Percentiles rank a stretch among this genome's conserved stretches.
Evolutionary conservation across 2,329 filamentous ascomycete genomes (phyloP).

Genomic region (Dendrostoma leiphaemia): DNA sequence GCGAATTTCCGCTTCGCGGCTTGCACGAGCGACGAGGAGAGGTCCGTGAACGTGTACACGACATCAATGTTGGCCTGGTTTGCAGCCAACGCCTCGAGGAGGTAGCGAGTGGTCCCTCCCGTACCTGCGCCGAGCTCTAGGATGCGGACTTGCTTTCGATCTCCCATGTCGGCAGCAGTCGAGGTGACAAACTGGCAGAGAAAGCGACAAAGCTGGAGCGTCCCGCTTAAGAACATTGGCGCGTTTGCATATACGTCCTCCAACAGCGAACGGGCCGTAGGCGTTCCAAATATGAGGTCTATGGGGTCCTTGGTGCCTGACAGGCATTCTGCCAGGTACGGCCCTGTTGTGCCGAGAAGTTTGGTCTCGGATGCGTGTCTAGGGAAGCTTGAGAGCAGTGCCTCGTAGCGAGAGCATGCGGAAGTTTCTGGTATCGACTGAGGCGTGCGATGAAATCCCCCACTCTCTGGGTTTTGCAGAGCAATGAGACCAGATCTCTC

Average conservation of each 20-base stretch:
- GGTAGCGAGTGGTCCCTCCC: slow-evolving; percentile 36
- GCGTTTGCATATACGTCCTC: slow-evolving; percentile 35
- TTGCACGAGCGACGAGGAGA: slow-evolving; percentile 33
- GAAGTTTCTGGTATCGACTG: too few relatives aligned
- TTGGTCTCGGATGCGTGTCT: slow-evolving; percentile 30
- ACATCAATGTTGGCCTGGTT: slow-evolving; percentile 16
- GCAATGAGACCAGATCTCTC: too few relatives aligned
- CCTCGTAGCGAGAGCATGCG: too few relatives aligned
- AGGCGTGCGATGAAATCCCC: too few relatives aligned
- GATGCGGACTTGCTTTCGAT: slow-evolving; percentile 29
- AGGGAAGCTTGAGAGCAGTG: too few relatives aligned
- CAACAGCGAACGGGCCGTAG: slow-evolving; percentile 25
- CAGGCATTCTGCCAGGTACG: slow-evolving; percentile 36
- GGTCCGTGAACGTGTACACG: slow-evolving; percentile 41
- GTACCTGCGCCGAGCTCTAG: slow-evolving; percentile 44
- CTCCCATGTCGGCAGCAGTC: background rate
- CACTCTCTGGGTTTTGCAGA: too few relatives aligned
- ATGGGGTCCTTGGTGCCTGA: slow-evolving; percentile 34
- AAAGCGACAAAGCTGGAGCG: too few relatives aligned
- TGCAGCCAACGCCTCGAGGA: slow-evolving; percentile 27
- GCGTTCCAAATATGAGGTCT: slow-evolving; percentile 35
- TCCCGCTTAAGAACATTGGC: slow-evolving; percentile 25
- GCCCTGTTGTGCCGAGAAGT: slow-evolving; percentile 32
- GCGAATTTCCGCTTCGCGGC: slow-evolving; percentile 26
- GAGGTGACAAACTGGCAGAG: too few relatives aligned